Evolutionary conservation across 2,329 filamentous ascomycete genomes (phyloP), one percentile per base, ranked within the genome.

Genomic region (Colletotrichum sp.): DNA sequence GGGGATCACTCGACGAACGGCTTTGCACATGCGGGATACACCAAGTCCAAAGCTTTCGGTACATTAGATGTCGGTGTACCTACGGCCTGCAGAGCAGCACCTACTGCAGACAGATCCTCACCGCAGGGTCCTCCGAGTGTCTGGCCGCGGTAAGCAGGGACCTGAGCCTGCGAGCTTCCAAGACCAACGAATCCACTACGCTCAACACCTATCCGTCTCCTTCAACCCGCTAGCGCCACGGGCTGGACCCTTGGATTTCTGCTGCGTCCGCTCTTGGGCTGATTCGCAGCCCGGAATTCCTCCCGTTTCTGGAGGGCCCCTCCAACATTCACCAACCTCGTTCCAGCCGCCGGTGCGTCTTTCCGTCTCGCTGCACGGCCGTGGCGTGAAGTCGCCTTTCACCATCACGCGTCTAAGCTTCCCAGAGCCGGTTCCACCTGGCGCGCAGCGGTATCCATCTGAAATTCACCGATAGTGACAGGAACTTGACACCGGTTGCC

Each of bases 81-180:
- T 62, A 34, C 15, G 59, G 59, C 28, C 55, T 26, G 26, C 55
- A 59, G 21, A 59, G 55, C 55, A 59, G 44, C n/a, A 52, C 44
- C 55, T 59, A 59, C 55, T 59, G 55, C 55, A 52, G 44, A 39
- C 34, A 75, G 24, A 30, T 62, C 34, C 64, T 68, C 64, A 64
- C 71, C 70, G 70, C 73, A 76, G 64, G 64, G 70, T 76, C 70
- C 70, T 73, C 57, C 28, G 32, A 67, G 21, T 32, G 49, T 71
- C 60, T 72, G 52, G 24, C 66, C 36, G 21, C 28, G 24, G 55
- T 55, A 72, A 67, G 55, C 73, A 76, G 69, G 73, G 73, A 72
- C 73, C 57, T 73, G 39, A 68, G 64, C 73, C 67, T 67, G 26
- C 21, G 39, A 64, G 39, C 13, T 10, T 63, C 55, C 57, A 73